Conservation (phyloP, 2,329 filamentous ascomycete genomes). For the Ophiognomonia clavigignenti-juglandacearum region DNA sequence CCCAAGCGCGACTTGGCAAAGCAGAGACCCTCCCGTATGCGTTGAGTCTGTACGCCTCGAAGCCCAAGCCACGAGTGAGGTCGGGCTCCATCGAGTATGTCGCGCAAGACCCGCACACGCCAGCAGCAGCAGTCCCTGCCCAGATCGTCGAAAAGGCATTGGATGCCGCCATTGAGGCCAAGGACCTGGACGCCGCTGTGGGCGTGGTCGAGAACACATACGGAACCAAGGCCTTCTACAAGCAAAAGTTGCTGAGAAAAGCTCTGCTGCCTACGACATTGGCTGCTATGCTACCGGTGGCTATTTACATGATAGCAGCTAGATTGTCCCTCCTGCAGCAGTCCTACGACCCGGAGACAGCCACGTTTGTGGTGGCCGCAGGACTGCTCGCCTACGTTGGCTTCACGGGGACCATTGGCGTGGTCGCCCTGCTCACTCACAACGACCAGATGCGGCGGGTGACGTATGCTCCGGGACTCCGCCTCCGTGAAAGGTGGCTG, state of each 20-base stretch:
- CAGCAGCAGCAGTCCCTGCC: slow-evolving; percentile 68
- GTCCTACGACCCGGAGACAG: slow-evolving; percentile 70
- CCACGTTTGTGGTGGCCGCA: slow-evolving; percentile 73
- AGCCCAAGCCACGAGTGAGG: slow-evolving; percentile 63
- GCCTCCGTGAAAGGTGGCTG: slow-evolving; percentile 76
- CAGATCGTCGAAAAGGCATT: slow-evolving; percentile 69
- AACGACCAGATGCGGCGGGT: slow-evolving; percentile 96
- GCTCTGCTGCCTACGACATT: slow-evolving; percentile 55
- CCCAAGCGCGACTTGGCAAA: slow-evolving; percentile 68
- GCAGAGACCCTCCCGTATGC: slow-evolving; percentile 75
- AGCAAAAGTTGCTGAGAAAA: slow-evolving; percentile 62
- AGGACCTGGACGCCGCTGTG: slow-evolving; percentile 73
- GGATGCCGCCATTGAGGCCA: slow-evolving; percentile 71
- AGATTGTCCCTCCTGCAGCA: slow-evolving; percentile 63
- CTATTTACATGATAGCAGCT: slow-evolving; percentile 65
- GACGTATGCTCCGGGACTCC: slow-evolving; percentile 80
- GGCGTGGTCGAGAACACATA: slow-evolving; percentile 69
- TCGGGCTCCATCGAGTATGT: slow-evolving; percentile 56
- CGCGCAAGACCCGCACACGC: slow-evolving; percentile 61
- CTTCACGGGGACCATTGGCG: slow-evolving; percentile 74
- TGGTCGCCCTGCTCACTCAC: slow-evolving; percentile 77
- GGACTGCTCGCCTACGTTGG: slow-evolving; percentile 80
- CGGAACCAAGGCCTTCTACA: slow-evolving; percentile 59
- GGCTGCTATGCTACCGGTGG: slow-evolving; percentile 56
- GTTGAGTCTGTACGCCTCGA: slow-evolving; percentile 78